These are phyloP conservation scores for Myxozyma neglecta DNA, from an alignment of 805 yeast genomes.

Conservation along the genomic window DNA sequence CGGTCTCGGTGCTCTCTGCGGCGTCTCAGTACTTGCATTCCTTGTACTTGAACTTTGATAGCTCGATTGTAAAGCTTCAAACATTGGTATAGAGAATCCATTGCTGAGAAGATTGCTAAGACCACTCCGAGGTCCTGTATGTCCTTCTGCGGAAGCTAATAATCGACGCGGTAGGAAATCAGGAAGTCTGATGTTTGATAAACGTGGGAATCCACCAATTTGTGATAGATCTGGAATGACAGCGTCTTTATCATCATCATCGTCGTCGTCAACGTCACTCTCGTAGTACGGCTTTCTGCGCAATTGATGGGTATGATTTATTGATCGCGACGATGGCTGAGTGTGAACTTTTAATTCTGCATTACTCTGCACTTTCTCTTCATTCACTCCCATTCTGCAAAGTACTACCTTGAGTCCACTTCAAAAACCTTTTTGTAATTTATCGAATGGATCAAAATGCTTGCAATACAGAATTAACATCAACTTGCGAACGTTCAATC, in stretches of 20 bases:
- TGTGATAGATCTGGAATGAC: constrained; percentile 26
- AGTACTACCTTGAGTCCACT: too few species aligned
- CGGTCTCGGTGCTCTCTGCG: neutral
- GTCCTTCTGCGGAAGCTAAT: constrained; percentile 5
- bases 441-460: too few species aligned
- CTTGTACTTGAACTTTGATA: neutral
- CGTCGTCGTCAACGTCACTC: neutral
- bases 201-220: constrained; percentile 28
- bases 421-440: too few species aligned
- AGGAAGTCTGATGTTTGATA: constrained; percentile 19
- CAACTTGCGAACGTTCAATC: too few species aligned
- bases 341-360: too few species aligned
- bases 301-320: neutral
- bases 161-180: constrained; percentile 23
- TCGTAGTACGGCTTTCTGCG: neutral
- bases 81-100: neutral
- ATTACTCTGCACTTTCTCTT: too few species aligned
- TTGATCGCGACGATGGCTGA: neutral
- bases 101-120: neutral
- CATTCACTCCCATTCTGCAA: too few species aligned
- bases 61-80: neutral
- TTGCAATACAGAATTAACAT: too few species aligned
- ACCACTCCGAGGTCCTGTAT: neutral
- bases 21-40: neutral
- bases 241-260: neutral